A percentile compares a stretch with the other conserved stretches of the same genome.
Conservation (phyloP, 148 eudicot genomes). For the Arctostaphylos glauca region DNA sequence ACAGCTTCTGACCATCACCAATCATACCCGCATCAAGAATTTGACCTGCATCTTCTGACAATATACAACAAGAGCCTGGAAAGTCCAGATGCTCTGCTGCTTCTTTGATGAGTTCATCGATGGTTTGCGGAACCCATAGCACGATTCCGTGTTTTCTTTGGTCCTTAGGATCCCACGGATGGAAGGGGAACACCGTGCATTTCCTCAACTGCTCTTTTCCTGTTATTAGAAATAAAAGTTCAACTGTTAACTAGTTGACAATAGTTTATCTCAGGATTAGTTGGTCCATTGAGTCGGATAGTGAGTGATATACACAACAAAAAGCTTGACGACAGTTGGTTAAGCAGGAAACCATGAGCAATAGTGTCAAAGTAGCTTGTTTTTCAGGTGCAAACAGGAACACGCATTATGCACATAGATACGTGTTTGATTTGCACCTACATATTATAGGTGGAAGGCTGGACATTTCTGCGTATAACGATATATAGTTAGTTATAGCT, state of each 20-base stretch:
- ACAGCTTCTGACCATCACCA: conserved; percentile 68
- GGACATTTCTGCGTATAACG: neutral
- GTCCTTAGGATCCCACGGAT: conserved; percentile 49
- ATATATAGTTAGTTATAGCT: neutral
- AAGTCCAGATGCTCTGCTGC: conserved; percentile 54
- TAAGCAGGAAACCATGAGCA: neutral
- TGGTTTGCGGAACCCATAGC: conserved; percentile 65
- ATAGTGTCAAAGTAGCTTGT: neutral
- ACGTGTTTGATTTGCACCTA: neutral
- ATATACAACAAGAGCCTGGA: conserved; percentile 35
- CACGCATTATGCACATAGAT: neutral
- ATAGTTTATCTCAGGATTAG: neutral
- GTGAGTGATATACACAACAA: too few species aligned
- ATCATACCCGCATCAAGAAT: conserved; percentile 73
- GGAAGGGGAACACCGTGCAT: conserved; percentile 64
- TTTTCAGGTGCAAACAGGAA: neutral
- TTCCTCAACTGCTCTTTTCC: conserved; percentile 40
- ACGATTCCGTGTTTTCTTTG: conserved; percentile 48
- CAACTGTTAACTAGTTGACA: neutral
- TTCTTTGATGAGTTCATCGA: conserved; percentile 51
- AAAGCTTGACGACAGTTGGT: neutral
- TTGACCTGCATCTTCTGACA: conserved; percentile 78
- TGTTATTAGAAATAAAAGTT: conserved; percentile 11
- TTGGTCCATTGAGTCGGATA: too few species aligned
- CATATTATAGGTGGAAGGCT: neutral